phyloP scores from a whole-genome alignment of 2,329 filamentous ascomycete genomes.

The Exophiala aquamarina region DNA sequence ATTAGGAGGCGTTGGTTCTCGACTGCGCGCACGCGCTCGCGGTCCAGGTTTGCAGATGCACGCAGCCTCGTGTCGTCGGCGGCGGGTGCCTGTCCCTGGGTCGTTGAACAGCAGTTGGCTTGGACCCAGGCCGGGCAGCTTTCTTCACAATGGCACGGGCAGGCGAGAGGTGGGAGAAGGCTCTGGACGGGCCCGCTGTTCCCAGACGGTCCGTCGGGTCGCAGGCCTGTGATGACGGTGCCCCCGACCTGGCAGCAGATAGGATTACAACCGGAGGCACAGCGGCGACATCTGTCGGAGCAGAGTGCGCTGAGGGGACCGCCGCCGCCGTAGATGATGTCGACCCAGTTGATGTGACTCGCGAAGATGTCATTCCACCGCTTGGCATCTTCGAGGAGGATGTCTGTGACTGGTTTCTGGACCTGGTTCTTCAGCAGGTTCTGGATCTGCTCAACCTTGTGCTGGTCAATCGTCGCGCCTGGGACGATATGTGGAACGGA shows the following conservation, averaged over 20 bases:
- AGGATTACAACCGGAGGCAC: conserved; percentile 14
- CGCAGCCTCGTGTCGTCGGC: background rate
- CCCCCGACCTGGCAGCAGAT: conserved; percentile 9
- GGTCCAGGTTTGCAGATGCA: background rate
- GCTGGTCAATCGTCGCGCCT: background rate
- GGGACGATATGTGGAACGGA: background rate
- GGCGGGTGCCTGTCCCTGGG: conserved; percentile 1
- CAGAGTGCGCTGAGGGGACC: conserved; percentile 2
- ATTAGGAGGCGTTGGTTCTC: background rate
- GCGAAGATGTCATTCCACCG: conserved; percentile 4
- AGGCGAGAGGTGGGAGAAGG: conserved; percentile 10
- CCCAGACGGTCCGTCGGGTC: background rate
- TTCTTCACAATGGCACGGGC: conserved; percentile 14
- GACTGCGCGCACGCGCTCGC: background rate
- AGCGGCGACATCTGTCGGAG: conserved; percentile 8
- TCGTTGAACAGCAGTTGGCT: conserved; percentile 11
- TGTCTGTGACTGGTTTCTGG: background rate
- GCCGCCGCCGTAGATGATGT: conserved; percentile 9
- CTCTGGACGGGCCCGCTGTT: background rate
- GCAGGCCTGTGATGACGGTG: background rate
- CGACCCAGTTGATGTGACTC: conserved; percentile 14
- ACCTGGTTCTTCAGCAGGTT: background rate
- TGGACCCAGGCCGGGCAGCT: conserved; percentile 10
- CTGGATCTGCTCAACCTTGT: background rate
- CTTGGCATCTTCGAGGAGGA: background rate